Conservation (phyloP, 1,284 basidiomycete species). For the Peniophora sp. region DNA sequence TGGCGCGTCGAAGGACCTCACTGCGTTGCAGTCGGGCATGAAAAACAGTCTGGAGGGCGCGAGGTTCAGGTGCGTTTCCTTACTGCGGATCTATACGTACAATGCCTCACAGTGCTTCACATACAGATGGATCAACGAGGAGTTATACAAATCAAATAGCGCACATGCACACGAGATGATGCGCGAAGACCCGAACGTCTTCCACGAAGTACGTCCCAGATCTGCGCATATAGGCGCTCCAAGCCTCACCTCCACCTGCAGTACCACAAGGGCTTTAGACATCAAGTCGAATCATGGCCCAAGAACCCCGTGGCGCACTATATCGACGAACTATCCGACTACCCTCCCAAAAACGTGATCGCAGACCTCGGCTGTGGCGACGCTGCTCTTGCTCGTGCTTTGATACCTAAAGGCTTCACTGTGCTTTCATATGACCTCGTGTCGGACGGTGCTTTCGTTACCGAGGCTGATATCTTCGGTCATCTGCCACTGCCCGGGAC, state of each 20-base stretch:
- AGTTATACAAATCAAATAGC: slow-evolving; percentile 79
- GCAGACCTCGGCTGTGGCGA: slow-evolving; percentile 96
- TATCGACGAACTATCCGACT: slow-evolving; percentile 48
- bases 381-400: slow-evolving; percentile 74
- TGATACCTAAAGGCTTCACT: slow-evolving; percentile 60
- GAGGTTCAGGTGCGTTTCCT: slow-evolving; percentile 60
- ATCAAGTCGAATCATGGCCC: slow-evolving; percentile 87
- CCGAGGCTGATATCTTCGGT: slow-evolving; percentile 74
- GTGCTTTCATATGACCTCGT: slow-evolving; percentile 82
- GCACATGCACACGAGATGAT: slow-evolving; percentile 72
- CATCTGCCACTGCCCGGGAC: slow-evolving; percentile 78
- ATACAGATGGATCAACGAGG: slow-evolving; percentile 78
- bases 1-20: slow-evolving; percentile 34
- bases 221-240: slow-evolving; percentile 4
- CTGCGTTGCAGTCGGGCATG: slow-evolving; percentile 68
- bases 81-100: background rate
- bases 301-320: slow-evolving; percentile 83
- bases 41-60: slow-evolving; percentile 77
- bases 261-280: slow-evolving; percentile 89
- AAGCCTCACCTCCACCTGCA: slow-evolving; percentile 23
- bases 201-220: slow-evolving; percentile 57
- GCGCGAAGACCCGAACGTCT: slow-evolving; percentile 69
- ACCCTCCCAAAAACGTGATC: slow-evolving; percentile 66
- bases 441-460: slow-evolving; percentile 63
- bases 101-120: slow-evolving; percentile 1